A percentile compares a stretch with the other conserved stretches of the same genome.
Conservation (phyloP, 805 yeast species). For the Pichia deserticola region DNA sequence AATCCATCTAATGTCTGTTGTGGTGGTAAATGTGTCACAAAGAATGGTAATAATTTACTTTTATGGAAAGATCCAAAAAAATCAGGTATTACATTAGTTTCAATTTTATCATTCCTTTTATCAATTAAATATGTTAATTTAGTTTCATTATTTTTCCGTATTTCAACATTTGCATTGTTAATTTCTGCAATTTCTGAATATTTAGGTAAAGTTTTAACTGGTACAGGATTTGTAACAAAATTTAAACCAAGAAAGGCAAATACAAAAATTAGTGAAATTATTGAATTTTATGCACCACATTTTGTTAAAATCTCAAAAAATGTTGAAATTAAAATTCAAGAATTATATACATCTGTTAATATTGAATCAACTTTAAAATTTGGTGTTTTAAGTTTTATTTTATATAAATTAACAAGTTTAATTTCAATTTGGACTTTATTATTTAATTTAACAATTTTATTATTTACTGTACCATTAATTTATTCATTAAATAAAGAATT, state of each 20-base stretch:
- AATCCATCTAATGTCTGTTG: slow-evolving; percentile 17
- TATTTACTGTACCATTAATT: slow-evolving; percentile 70
- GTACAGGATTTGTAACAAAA: slow-evolving; percentile 73
- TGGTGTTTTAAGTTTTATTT: slow-evolving; percentile 55
- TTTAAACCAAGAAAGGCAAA: slow-evolving; percentile 56
- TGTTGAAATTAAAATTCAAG: slow-evolving; percentile 47
- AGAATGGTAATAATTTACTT: slow-evolving; percentile 33
- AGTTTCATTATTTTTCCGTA: slow-evolving; percentile 51
- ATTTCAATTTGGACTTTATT: slow-evolving; percentile 65
- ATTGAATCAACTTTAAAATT: slow-evolving; percentile 67
- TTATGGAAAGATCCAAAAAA: slow-evolving; percentile 72
- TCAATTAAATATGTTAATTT: slow-evolving; percentile 58
- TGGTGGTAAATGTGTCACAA: slow-evolving; percentile 26
- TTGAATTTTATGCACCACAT: slow-evolving; percentile 28
- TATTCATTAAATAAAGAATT: slow-evolving; percentile 70
- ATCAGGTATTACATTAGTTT: slow-evolving; percentile 72
- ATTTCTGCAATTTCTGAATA: slow-evolving; percentile 72
- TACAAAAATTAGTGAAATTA: slow-evolving; percentile 24
- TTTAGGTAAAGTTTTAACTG: slow-evolving; percentile 62
- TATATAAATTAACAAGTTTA: slow-evolving; percentile 68
- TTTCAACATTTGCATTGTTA: slow-evolving; percentile 48
- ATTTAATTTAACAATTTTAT: slow-evolving; percentile 46
- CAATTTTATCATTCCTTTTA: slow-evolving; percentile 46
- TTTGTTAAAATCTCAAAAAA: slow-evolving; percentile 35
- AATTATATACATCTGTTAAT: slow-evolving; percentile 59